A percentile compares a stretch with the other conserved stretches of the same genome.
phyloP scores from a whole-genome alignment of 148 eudicot genomes.

The Pouteria glomerata region DNA sequence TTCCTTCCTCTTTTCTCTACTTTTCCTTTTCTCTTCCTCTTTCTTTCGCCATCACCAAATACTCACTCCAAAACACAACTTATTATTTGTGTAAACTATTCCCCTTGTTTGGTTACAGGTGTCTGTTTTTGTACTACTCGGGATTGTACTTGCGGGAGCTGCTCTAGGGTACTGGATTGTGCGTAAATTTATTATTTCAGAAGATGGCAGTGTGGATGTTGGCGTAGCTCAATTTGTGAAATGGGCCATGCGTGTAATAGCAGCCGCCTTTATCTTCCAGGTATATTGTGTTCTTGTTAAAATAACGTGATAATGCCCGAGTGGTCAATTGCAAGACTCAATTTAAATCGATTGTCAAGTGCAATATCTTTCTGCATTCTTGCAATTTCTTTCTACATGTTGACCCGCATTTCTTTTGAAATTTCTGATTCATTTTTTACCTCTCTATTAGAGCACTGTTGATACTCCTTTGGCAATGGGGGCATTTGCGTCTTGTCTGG shows the following conservation, averaged over 20 bases:
- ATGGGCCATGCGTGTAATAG: conserved; percentile 81
- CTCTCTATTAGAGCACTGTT: conserved; percentile 60
- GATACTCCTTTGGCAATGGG: conserved; percentile 62
- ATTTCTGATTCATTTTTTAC: background rate
- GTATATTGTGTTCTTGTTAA: conserved; percentile 19
- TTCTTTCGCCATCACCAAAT: too few relatives aligned
- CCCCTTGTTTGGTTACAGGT: conserved; percentile 41
- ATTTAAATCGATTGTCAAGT: background rate
- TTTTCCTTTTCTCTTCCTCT: too few relatives aligned
- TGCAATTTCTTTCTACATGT: background rate
- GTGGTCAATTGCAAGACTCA: background rate
- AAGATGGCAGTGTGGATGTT: conserved; percentile 86
- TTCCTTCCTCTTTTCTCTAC: too few relatives aligned
- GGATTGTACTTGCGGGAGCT: conserved; percentile 76
- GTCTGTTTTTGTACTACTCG: conserved; percentile 51
- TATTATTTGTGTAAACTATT: conserved; percentile 1
- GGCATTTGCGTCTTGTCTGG: conserved; percentile 38
- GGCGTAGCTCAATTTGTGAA: conserved; percentile 75
- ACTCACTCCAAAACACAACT: too few relatives aligned
- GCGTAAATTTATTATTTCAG: conserved; percentile 69
- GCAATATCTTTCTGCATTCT: background rate
- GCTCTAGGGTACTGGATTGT: conserved; percentile 89
- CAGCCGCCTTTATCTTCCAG: conserved; percentile 66
- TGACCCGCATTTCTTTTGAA: background rate
- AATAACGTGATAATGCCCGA: background rate